Base-by-base conservation (phyloP, 306 rosid genomes). In the Cucumis sativus region DNA sequence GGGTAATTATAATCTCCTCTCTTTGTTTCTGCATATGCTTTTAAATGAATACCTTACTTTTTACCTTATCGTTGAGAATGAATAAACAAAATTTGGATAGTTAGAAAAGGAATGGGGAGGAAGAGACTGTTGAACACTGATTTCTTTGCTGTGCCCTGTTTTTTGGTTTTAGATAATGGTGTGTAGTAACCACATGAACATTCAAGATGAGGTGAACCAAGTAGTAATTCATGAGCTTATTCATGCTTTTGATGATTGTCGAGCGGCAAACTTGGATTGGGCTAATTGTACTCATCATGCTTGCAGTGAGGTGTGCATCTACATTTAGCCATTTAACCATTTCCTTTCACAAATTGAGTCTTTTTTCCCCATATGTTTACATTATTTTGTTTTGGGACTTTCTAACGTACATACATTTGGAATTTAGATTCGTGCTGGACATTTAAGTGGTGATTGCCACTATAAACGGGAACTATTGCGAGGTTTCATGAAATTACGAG, bases 361-460 rank as follows among this genome's bases (percentile, higher is more conserved):
- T 78, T 82, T 37, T 3, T 4, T 4, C 35, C 35, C 41, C 58
- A 12, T 6, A 23, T 20, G 74, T 18, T 78, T 74, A 2, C 45
- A 15, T 63, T 57, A 11, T 66, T 20, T 23, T 64, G 18, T 69
- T 12, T 41, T 35, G 52, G 70, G 17, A 9, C 8, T 55, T 16
- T 65, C 79, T 18, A 71, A 47, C 37, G 33, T 70, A 64, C 76
- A 20, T 62, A 49, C 30, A 28, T 39, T 74, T 72, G 16, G 76
- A n/a, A 14, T 78, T 58, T 77, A 93, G 98, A 89, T 94, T 80
- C 87, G 98, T 77, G 92, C 98, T 60, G 88, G 86, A 75, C 97
- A 94, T 89, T 83, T 94, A 41, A 94, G 96, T 67, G 98, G 98
- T 78, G 96, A 94, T 82, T 92, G 98, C 78, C 98, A 92, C 88